Percentiles rank a stretch among this genome's conserved stretches.
These are phyloP conservation scores for Entomortierella parvispora DNA, from an alignment of 192 early-diverging fungal species.

Conservation along the genomic window DNA sequence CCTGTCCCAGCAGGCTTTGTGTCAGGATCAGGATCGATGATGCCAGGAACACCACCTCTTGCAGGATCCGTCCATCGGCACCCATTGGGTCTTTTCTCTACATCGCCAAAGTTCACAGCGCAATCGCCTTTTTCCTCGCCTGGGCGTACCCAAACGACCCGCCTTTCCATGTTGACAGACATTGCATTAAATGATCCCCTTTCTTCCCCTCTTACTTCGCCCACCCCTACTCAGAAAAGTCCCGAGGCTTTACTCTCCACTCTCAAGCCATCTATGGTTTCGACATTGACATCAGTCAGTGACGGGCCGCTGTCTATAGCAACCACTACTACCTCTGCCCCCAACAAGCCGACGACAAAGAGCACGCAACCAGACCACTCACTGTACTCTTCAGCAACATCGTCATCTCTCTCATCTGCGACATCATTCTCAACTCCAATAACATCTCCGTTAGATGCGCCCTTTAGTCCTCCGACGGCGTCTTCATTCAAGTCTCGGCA, in stretches of 20 bases:
- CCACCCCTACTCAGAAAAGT: background rate
- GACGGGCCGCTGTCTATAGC: constrained; percentile 30
- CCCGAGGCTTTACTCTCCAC: background rate
- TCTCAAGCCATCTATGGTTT: background rate
- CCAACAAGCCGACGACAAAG: background rate
- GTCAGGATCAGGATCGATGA: background rate
- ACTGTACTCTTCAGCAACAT: background rate
- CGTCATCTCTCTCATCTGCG: background rate
- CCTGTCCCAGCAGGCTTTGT: background rate
- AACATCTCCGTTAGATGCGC: constrained; percentile 7
- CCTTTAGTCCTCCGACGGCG: background rate
- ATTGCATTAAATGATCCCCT: background rate
- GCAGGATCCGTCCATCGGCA: constrained; percentile 32
- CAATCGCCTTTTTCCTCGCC: constrained; percentile 33
- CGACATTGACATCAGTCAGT: constrained; percentile 11
- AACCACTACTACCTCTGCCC: background rate
- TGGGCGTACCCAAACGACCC: constrained; percentile 6
- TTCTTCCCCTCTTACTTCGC: background rate
- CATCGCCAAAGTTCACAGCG: constrained; percentile 41
- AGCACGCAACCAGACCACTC: background rate
- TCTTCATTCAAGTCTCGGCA: too few species aligned
- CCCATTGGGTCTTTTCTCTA: constrained; percentile 36
- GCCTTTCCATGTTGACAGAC: background rate
- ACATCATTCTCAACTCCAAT: constrained; percentile 11
- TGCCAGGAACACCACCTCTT: constrained; percentile 19